Percentiles rank a stretch among this genome's conserved stretches.
Conservation (phyloP, 768 basidiomycete species). For the Amanita exitialis region DNA sequence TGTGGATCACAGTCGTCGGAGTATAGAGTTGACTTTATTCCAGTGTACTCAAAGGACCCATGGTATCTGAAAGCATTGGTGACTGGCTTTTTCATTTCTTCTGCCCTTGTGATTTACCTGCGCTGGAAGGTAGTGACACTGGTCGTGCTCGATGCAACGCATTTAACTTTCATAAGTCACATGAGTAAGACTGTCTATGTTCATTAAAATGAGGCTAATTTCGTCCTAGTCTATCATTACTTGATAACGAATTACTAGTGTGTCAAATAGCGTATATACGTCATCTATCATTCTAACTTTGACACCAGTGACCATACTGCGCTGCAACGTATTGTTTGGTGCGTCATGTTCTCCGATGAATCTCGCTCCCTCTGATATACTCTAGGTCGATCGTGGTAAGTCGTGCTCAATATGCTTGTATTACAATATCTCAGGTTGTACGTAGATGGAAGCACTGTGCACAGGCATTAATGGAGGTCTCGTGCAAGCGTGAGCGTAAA, state of each 20-base stretch:
- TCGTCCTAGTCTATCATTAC: slow-evolving; percentile 35
- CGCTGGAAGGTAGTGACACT: slow-evolving; percentile 26
- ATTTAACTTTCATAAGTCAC: slow-evolving; percentile 38
- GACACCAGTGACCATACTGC: slow-evolving; percentile 14
- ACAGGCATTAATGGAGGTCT: slow-evolving; percentile 38
- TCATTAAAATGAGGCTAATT: background rate
- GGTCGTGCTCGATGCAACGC: slow-evolving; percentile 33
- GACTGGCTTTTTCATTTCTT: slow-evolving; percentile 7
- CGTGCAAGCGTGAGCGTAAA: slow-evolving; percentile 35
- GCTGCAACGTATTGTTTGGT: slow-evolving; percentile 20
- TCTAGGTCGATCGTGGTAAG: slow-evolving; percentile 30
- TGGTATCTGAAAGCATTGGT: slow-evolving; percentile 32
- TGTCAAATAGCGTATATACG: slow-evolving; percentile 2
- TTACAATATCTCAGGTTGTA: background rate
- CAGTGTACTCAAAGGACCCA: slow-evolving; percentile 29
- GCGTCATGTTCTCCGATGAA: slow-evolving; percentile 1
- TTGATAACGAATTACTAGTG: slow-evolving; percentile 32
- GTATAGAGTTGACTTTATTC: background rate
- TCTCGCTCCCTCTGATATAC: background rate
- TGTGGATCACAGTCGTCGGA: background rate
- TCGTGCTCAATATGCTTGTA: background rate
- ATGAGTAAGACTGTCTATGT: slow-evolving; percentile 20
- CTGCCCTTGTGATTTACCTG: background rate
- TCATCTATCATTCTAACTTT: too few species aligned
- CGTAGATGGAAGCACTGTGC: slow-evolving; percentile 35